These are phyloP conservation scores for Dipteronia dyeriana DNA, from an alignment of 345 rosid genomes.

Conservation along the genomic window DNA sequence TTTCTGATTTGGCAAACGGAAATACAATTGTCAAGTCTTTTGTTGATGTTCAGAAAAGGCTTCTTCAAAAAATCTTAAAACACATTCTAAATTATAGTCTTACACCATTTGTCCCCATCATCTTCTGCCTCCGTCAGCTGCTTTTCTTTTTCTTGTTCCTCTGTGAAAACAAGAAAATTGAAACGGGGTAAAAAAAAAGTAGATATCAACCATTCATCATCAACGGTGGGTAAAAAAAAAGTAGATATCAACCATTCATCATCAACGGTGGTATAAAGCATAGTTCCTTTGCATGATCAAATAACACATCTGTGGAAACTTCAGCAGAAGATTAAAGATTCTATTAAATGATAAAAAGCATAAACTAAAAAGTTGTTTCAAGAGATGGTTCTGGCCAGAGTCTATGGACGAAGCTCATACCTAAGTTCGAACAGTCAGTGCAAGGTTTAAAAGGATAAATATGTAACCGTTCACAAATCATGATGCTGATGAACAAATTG, in stretches of 20 bases:
- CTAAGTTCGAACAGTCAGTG: neutral
- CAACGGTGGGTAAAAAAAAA: neutral
- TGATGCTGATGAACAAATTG: neutral
- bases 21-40: neutral
- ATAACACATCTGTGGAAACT: neutral
- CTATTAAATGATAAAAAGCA: neutral
- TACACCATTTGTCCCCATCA: conserved; percentile 25
- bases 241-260: neutral
- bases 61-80: neutral
- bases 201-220: neutral
- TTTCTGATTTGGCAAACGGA: no score
- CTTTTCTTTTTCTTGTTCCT: conserved; percentile 65
- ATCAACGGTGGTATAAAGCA: neutral
- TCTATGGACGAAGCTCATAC: neutral
- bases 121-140: conserved; percentile 44
- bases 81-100: conserved; percentile 22
- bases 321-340: neutral
- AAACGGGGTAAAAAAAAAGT: neutral
- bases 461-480: neutral
- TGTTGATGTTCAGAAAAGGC: neutral
- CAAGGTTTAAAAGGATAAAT: neutral
- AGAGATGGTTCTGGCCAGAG: neutral
- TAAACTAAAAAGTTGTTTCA: neutral
- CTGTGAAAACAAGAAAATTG: conserved; percentile 37
- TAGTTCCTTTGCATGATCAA: neutral